Percentiles rank a stretch among this genome's conserved stretches.
Conservation (phyloP, 164 flowering plant species). For the Vitis rotundifolia region DNA sequence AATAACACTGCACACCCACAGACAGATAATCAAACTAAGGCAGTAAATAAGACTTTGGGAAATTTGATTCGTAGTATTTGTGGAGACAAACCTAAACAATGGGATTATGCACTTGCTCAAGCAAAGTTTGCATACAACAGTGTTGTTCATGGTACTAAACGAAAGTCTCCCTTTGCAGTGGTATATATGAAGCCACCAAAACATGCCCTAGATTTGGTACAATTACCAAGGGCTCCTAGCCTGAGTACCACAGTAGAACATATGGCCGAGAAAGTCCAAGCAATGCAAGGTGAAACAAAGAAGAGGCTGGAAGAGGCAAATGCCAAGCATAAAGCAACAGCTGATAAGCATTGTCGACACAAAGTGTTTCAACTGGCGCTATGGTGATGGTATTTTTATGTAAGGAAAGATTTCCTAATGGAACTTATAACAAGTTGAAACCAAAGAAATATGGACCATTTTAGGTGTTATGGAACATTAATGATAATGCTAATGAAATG, state of each 20-base stretch:
- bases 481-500: background rate
- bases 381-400: slow-evolving; percentile 6
- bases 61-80: slow-evolving; percentile 1
- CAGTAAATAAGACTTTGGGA: background rate
- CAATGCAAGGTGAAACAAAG: background rate
- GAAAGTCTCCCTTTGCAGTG: slow-evolving; percentile 1
- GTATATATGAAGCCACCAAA: background rate
- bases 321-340: background rate
- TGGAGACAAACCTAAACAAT: background rate
- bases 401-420: slow-evolving; percentile 5
- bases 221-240: background rate
- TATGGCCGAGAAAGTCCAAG: background rate
- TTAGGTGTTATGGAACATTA: background rate
- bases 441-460: background rate
- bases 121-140: slow-evolving; percentile 8
- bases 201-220: slow-evolving; percentile 3
- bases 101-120: background rate
- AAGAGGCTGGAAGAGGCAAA: background rate
- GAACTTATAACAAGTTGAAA: background rate
- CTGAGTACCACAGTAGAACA: background rate
- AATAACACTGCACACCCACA: slow-evolving; percentile 5
- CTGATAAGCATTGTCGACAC: background rate
- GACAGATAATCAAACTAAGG: slow-evolving; percentile 10
- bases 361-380: slow-evolving; percentile 8
- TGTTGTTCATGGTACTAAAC: background rate